Conservation (phyloP, 1,284 basidiomycete genomes). For the Ganoderma lucidum region DNA sequence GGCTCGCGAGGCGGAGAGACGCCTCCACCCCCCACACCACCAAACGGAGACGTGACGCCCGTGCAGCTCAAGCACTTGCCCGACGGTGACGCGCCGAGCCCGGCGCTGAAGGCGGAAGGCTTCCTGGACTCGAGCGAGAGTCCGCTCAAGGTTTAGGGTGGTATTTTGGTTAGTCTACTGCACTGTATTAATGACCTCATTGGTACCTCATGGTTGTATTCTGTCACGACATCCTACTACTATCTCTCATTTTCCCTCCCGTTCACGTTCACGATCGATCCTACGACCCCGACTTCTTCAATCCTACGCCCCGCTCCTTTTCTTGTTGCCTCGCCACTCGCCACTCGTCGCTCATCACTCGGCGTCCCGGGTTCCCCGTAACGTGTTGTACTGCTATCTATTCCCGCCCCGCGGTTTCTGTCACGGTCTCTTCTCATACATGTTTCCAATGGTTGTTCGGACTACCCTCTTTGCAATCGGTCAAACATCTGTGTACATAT, state of each 20-base stretch:
- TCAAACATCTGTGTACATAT: slow-evolving; percentile 2
- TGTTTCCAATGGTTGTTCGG: background rate
- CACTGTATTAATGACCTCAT: slow-evolving; percentile 31
- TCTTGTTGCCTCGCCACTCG: background rate
- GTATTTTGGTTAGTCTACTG: slow-evolving; percentile 27
- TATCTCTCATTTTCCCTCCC: slow-evolving; percentile 1
- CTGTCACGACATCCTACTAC: slow-evolving; percentile 16
- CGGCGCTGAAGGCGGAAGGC: slow-evolving; percentile 72
- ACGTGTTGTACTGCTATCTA: slow-evolving; percentile 10
- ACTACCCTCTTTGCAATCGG: slow-evolving; percentile 1
- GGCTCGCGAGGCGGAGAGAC: slow-evolving; percentile 50
- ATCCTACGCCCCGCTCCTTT: background rate
- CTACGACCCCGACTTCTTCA: background rate
- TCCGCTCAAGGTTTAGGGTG: slow-evolving; percentile 59
- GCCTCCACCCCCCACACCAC: slow-evolving; percentile 51
- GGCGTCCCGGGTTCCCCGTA: background rate
- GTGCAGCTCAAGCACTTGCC: slow-evolving; percentile 54
- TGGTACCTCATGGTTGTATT: slow-evolving; percentile 15
- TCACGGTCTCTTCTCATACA: slow-evolving; percentile 1
- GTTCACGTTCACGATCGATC: slow-evolving; percentile 2
- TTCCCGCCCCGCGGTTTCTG: background rate
- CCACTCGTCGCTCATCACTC: background rate
- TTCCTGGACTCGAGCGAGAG: slow-evolving; percentile 77
- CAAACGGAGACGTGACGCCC: slow-evolving; percentile 55
- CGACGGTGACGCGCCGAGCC: slow-evolving; percentile 62